These are phyloP conservation scores for Fusarium sp. DNA, from an alignment of 2,329 filamentous ascomycete species.

Conservation along the genomic window DNA sequence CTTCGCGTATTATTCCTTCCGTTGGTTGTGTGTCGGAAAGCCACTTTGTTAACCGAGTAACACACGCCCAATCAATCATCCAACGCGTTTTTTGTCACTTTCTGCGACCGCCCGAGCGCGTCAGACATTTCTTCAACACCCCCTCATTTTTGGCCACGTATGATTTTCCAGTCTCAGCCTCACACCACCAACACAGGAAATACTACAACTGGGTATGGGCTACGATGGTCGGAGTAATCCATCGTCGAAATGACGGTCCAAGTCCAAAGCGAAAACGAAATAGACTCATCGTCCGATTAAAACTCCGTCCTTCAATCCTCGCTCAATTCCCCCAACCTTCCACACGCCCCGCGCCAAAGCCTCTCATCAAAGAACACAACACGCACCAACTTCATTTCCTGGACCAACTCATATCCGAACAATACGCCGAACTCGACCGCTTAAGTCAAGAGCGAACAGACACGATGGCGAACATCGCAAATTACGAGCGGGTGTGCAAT, in stretches of 20 bases:
- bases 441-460: background rate
- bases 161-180: conserved; percentile 1
- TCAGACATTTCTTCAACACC: background rate
- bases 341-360: background rate
- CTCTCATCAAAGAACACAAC: background rate
- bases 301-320: background rate
- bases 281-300: conserved; percentile 1
- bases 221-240: background rate
- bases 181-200: too few species aligned
- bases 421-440: background rate
- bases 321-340: background rate
- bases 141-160: conserved; percentile 2
- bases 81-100: background rate
- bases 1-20: background rate
- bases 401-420: background rate
- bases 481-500: background rate
- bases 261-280: background rate
- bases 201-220: too few species aligned
- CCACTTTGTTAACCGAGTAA: conserved; percentile 10
- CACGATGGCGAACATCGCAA: background rate
- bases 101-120: background rate
- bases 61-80: background rate
- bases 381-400: background rate
- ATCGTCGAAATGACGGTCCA: background rate
- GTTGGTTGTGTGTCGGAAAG: background rate